Evolutionary conservation across 176 grass and related monocot genomes (phyloP).

Genomic region (Cenchrus purpureus): DNA sequence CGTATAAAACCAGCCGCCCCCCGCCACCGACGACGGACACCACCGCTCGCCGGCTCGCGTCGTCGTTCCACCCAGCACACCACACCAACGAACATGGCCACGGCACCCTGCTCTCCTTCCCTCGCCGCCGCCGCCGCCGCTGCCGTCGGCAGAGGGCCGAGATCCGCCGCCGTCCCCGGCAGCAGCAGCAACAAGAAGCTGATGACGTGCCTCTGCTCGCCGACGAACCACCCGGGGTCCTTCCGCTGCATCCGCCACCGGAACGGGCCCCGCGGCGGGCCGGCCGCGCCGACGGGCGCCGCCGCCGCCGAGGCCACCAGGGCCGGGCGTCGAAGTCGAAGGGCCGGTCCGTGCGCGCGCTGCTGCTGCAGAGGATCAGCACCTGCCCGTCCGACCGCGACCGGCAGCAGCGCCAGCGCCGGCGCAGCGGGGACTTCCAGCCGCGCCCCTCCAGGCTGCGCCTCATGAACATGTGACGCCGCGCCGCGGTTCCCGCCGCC

Average conservation of each 20-base stretch:
- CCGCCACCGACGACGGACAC: background rate
- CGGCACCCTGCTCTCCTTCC: background rate
- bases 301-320: background rate
- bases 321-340: conserved; percentile 3
- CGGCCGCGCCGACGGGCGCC: background rate
- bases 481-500: background rate
- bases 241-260: conserved; percentile 81
- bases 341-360: conserved; percentile 53
- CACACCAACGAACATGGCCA: conserved; percentile 42
- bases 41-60: background rate
- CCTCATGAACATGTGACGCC: conserved; percentile 44
- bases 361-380: conserved; percentile 59
- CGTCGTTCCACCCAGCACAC: background rate
- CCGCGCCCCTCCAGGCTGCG: conserved; percentile 66
- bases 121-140: background rate
- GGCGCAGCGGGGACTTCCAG: conserved; percentile 49
- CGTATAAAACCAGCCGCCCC: conserved; percentile 34
- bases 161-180: background rate
- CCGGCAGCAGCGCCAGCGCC: conserved; percentile 47
- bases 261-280: background rate
- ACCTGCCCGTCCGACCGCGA: conserved; percentile 36
- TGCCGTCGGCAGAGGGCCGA: background rate
- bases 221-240: conserved; percentile 77
- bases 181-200: background rate
- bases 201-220: conserved; percentile 70